phyloP scores from a whole-genome alignment of 345 rosid genomes.

The Viola odorata region DNA sequence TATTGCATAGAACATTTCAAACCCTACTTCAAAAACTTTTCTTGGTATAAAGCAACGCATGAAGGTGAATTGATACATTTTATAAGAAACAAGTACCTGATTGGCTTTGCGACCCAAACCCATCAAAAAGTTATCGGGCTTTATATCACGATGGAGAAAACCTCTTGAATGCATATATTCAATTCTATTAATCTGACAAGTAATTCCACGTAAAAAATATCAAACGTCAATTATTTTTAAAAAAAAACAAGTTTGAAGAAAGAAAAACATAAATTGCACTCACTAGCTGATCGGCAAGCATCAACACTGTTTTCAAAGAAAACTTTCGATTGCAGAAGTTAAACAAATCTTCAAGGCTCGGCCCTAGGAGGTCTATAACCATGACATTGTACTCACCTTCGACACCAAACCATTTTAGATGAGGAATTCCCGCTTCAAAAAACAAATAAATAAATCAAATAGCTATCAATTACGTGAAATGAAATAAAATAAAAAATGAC shows the following conservation, averaged over 20 bases:
- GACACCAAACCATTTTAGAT: slow-evolving; percentile 25
- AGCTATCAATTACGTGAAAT: not conserved
- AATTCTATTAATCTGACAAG: slow-evolving; percentile 18
- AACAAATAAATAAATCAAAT: not conserved
- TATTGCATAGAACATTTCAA: too few species aligned
- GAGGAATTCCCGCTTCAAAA: slow-evolving; percentile 25
- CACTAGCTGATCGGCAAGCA: slow-evolving; percentile 27
- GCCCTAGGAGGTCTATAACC: slow-evolving; percentile 26
- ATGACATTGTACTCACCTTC: slow-evolving; percentile 26
- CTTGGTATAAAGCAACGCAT: too few species aligned
- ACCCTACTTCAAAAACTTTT: too few species aligned
- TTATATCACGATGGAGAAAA: slow-evolving; percentile 28
- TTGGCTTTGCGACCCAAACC: slow-evolving; percentile 28
- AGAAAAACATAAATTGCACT: not conserved
- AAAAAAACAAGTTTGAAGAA: not conserved
- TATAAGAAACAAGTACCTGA: too few species aligned
- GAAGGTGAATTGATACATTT: too few species aligned
- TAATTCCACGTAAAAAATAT: not conserved
- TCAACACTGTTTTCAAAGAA: slow-evolving; percentile 21
- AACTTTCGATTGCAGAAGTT: slow-evolving; percentile 24
- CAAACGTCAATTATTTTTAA: slow-evolving; percentile 7
- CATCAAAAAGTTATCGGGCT: slow-evolving; percentile 26
- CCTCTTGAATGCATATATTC: slow-evolving; percentile 28
- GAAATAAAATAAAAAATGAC: not conserved
- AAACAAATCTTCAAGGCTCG: slow-evolving; percentile 27